These are phyloP conservation scores for Rickenella mellea DNA, from an alignment of 768 basidiomycete genomes.

Conservation along the genomic window DNA sequence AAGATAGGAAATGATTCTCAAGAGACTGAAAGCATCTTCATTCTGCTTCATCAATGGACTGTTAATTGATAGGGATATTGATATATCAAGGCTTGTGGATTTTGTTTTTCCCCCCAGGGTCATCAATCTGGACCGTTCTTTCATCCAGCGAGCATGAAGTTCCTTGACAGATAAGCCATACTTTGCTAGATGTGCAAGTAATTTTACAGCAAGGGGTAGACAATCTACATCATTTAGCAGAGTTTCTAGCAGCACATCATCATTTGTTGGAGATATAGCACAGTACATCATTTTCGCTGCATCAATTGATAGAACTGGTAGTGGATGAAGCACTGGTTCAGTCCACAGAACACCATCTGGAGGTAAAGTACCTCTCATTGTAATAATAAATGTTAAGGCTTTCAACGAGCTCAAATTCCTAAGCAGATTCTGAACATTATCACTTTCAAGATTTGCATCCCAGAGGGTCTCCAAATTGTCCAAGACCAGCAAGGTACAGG, in stretches of 20 bases:
- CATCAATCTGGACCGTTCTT: not conserved
- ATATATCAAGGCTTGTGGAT: conserved; percentile 1
- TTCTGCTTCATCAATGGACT: not conserved
- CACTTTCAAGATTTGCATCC: not conserved
- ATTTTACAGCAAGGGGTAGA: conserved; percentile 3
- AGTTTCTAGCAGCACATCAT: conserved; percentile 1
- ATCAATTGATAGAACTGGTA: too few relatives aligned
- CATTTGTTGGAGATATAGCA: not conserved
- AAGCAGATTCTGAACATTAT: not conserved
- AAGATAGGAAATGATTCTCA: too few relatives aligned
- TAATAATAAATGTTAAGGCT: conserved; percentile 1
- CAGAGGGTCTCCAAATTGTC: conserved; percentile 7
- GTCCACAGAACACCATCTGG: conserved; percentile 3
- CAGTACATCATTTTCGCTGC: conserved; percentile 1
- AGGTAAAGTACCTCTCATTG: conserved; percentile 2
- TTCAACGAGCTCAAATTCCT: not conserved
- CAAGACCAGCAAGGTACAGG: conserved; percentile 1
- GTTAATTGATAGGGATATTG: not conserved
- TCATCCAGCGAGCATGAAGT: not conserved
- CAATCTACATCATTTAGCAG: conserved; percentile 2
- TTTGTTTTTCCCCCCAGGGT: not conserved
- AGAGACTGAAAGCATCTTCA: not conserved
- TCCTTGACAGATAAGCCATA: not conserved
- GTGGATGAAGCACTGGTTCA: too few relatives aligned
- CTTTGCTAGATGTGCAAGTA: conserved; percentile 3